Conservation (phyloP, 768 basidiomycete species). For the Tubosaeta brunneosetosa region DNA sequence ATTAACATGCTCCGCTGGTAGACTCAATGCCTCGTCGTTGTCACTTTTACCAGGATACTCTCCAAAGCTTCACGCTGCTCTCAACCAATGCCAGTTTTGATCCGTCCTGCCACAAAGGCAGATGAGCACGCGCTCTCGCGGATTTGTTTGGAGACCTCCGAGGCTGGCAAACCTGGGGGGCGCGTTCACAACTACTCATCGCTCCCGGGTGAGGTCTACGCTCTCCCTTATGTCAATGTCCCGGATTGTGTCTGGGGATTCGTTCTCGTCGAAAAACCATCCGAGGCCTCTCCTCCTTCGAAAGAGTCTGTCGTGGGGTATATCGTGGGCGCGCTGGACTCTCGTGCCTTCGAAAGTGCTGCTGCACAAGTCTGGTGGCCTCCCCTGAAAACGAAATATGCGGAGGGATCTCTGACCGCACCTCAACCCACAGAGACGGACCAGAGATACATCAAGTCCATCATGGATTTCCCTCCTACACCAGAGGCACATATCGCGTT, state of each 20-base stretch:
- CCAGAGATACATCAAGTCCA: slow-evolving; percentile 29
- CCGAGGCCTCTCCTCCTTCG: slow-evolving; percentile 17
- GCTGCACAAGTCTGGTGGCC: slow-evolving; percentile 65
- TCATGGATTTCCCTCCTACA: slow-evolving; percentile 37
- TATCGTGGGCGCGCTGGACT: slow-evolving; percentile 61
- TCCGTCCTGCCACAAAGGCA: slow-evolving; percentile 51
- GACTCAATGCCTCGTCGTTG: no score
- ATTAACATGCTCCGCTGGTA: no score
- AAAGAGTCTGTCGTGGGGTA: slow-evolving; percentile 62
- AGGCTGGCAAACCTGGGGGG: slow-evolving; percentile 66
- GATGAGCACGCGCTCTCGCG: slow-evolving; percentile 58
- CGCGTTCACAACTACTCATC: slow-evolving; percentile 54
- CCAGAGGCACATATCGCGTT: slow-evolving; percentile 54
- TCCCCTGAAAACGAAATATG: slow-evolving; percentile 51
- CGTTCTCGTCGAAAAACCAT: slow-evolving; percentile 53
- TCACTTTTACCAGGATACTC: background rate
- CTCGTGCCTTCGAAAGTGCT: slow-evolving; percentile 56
- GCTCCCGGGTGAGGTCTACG: slow-evolving; percentile 67
- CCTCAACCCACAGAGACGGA: slow-evolving; percentile 21
- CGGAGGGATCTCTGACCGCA: slow-evolving; percentile 14
- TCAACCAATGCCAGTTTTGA: slow-evolving; percentile 34
- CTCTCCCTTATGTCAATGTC: slow-evolving; percentile 69
- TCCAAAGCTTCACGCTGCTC: background rate
- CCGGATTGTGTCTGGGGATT: slow-evolving; percentile 64
- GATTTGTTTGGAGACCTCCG: slow-evolving; percentile 72